phyloP scores from a whole-genome alignment of 371 early-diverging fungal species.

The Gilbertella persicaria region DNA sequence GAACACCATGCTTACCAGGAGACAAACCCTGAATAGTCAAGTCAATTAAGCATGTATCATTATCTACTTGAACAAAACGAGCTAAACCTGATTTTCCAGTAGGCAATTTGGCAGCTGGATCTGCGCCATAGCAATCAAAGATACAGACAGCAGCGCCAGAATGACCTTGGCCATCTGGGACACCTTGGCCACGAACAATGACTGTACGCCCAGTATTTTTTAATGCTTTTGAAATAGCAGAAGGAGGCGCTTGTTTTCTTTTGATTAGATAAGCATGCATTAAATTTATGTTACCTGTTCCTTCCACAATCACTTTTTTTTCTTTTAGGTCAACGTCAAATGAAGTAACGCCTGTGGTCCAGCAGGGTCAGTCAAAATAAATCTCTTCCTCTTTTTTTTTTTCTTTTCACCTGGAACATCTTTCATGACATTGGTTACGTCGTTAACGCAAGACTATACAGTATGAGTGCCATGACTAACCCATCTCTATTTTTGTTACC shows the following conservation, averaged over 20 bases:
- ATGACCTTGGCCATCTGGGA: slow-evolving; percentile 56
- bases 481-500: neutral
- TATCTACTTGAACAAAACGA: slow-evolving; percentile 76
- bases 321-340: slow-evolving; percentile 60
- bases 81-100: slow-evolving; percentile 73
- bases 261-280: neutral
- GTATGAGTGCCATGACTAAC: neutral
- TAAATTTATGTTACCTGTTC: slow-evolving; percentile 46
- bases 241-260: slow-evolving; percentile 60
- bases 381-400: neutral
- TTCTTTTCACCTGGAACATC: slow-evolving; percentile 46
- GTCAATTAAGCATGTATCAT: slow-evolving; percentile 72
- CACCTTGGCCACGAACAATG: slow-evolving; percentile 77
- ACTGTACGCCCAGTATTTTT: slow-evolving; percentile 72
- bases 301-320: slow-evolving; percentile 66
- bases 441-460: slow-evolving; percentile 61
- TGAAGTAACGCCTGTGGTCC: slow-evolving; percentile 45
- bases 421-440: slow-evolving; percentile 60
- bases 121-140: slow-evolving; percentile 65
- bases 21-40: slow-evolving; percentile 70
- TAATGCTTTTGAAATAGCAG: slow-evolving; percentile 57
- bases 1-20: slow-evolving; percentile 71
- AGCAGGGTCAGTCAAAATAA: slow-evolving; percentile 8
- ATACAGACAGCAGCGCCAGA: slow-evolving; percentile 90
- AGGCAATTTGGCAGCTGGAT: slow-evolving; percentile 36